These are phyloP conservation scores for Antarctomyces pellizariae DNA, from an alignment of 495 filamentous ascomycete species.

Conservation along the genomic window DNA sequence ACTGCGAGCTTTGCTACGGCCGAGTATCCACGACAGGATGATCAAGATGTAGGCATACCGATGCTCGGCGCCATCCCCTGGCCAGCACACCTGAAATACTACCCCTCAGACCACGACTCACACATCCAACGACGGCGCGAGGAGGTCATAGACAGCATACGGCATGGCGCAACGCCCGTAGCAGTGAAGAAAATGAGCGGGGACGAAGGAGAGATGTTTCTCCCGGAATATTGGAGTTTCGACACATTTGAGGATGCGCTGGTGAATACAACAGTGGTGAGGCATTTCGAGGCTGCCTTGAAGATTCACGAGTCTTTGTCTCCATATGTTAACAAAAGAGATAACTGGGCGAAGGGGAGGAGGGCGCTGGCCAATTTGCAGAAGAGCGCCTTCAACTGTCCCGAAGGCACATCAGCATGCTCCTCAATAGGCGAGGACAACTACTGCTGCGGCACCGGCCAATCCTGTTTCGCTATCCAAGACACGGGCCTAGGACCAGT, in stretches of 20 bases:
- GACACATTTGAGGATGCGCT: too few species aligned
- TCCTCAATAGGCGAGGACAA: conserved; percentile 42
- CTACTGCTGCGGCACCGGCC: conserved; percentile 47
- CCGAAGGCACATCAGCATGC: conserved; percentile 42
- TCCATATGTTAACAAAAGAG: conserved; percentile 4
- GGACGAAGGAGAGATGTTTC: conserved; percentile 75
- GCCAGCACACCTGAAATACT: too few species aligned
- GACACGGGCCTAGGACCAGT: conserved; percentile 55
- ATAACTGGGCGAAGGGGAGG: conserved; percentile 2
- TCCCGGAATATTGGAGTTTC: conserved; percentile 31
- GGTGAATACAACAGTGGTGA: conserved; percentile 6
- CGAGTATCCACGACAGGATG: too few species aligned
- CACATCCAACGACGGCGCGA: too few species aligned
- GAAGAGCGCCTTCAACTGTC: conserved; percentile 46
- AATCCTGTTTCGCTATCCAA: conserved; percentile 46
- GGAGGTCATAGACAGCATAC: too few species aligned
- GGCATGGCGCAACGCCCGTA: too few species aligned
- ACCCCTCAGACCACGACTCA: too few species aligned
- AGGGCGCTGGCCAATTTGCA: conserved; percentile 17
- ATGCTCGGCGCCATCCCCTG: too few species aligned
- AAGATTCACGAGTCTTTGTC: not conserved
- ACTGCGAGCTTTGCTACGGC: too few species aligned
- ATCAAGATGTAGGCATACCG: too few species aligned
- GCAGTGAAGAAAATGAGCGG: conserved; percentile 52
- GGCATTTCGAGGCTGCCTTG: conserved; percentile 7